phyloP scores from a whole-genome alignment of 2,329 filamentous ascomycete genomes.

The Lasiodiplodia citricola region DNA sequence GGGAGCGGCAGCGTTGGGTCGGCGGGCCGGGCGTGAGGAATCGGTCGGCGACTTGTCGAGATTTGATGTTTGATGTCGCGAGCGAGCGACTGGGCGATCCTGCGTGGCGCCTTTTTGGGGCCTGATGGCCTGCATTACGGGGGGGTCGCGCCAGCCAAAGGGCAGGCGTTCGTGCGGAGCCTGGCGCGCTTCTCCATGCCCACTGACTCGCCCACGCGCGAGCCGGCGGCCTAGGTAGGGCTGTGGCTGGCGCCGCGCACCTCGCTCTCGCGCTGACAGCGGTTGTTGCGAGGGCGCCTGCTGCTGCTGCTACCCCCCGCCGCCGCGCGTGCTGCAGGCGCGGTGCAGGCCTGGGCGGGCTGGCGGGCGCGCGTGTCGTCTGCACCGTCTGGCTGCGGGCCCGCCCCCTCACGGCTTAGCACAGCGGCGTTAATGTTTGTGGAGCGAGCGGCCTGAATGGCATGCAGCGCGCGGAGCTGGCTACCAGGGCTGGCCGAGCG shows the following conservation, averaged over 20 bases:
- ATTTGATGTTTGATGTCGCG: constrained; percentile 24
- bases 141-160: background rate
- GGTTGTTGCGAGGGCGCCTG: background rate
- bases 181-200: constrained; percentile 19
- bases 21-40: constrained; percentile 4
- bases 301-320: background rate
- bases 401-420: constrained; percentile 13
- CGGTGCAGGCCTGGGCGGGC: background rate
- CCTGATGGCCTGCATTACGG: constrained; percentile 8
- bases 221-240: background rate
- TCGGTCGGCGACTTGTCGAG: constrained; percentile 1
- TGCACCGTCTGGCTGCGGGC: background rate
- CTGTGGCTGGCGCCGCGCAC: background rate
- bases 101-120: constrained; percentile 17
- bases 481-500: constrained; percentile 23
- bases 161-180: constrained; percentile 13
- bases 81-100: constrained; percentile 23
- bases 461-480: constrained; percentile 23
- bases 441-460: constrained; percentile 18
- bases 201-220: constrained; percentile 11
- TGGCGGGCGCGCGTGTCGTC: background rate
- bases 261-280: background rate
- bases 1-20: background rate
- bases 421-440: constrained; percentile 18
- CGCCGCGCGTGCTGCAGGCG: background rate